Conservation (phyloP, 2,329 filamentous ascomycete species). For the Paramyrothecium roridum region DNA sequence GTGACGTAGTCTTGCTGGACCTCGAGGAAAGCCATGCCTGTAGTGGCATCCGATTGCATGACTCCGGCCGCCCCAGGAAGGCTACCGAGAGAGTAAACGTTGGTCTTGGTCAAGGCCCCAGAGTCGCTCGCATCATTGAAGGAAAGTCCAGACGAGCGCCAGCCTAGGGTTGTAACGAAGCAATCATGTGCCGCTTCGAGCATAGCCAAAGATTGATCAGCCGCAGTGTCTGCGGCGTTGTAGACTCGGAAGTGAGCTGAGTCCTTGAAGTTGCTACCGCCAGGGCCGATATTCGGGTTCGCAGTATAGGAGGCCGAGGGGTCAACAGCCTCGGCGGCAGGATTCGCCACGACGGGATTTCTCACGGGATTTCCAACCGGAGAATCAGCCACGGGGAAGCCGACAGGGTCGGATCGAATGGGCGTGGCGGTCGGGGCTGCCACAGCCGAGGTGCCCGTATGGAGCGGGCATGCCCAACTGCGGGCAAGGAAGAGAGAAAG, state of each 20-base stretch:
- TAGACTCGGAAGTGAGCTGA: constrained; percentile 31
- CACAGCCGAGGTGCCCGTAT: not conserved
- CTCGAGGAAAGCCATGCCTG: constrained; percentile 36
- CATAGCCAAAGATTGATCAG: constrained; percentile 24
- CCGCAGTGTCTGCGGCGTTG: constrained; percentile 11
- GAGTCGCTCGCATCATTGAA: constrained; percentile 12
- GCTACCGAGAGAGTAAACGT: constrained; percentile 34
- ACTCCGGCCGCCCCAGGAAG: constrained; percentile 30
- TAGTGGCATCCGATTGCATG: constrained; percentile 30
- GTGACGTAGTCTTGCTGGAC: constrained; percentile 33
- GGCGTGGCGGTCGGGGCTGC: not conserved
- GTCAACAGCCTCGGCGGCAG: not conserved
- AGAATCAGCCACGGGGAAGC: not conserved
- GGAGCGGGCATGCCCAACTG: not conserved
- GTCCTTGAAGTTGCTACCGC: constrained; percentile 17
- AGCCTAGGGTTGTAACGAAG: constrained; percentile 26
- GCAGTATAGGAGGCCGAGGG: constrained; percentile 11
- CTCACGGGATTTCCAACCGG: not conserved
- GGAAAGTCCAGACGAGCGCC: constrained; percentile 28
- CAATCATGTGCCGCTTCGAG: constrained; percentile 39
- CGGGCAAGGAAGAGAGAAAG: not conserved
- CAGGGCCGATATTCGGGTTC: constrained; percentile 17
- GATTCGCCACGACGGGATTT: not conserved
- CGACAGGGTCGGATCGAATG: not conserved
- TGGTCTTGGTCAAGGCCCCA: constrained; percentile 35